phyloP scores from a whole-genome alignment of 176 grass and related monocot species.

The Themeda triandra region DNA sequence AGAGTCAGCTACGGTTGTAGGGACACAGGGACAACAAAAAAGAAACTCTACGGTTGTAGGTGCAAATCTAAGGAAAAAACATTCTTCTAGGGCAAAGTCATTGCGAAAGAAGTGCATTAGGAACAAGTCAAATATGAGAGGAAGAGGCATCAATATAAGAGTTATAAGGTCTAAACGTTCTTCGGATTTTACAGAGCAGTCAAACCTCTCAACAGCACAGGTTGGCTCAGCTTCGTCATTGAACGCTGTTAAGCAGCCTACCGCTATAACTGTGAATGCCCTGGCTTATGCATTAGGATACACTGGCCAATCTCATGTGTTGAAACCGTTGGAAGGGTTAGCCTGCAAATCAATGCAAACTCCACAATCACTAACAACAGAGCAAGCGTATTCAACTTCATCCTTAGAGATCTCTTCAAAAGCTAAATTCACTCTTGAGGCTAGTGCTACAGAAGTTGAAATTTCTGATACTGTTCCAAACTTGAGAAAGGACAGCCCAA shows the following conservation, averaged over 20 bases:
- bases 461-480: slow-evolving; percentile 3
- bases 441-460: background rate
- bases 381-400: background rate
- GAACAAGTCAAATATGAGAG: background rate
- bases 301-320: too few relatives aligned
- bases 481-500: slow-evolving; percentile 5
- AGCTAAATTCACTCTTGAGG: background rate
- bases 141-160: background rate
- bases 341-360: background rate
- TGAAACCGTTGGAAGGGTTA: too few relatives aligned
- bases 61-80: too few relatives aligned
- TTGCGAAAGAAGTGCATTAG: too few relatives aligned
- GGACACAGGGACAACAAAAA: too few relatives aligned
- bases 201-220: background rate
- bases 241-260: too few relatives aligned
- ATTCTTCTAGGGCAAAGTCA: too few relatives aligned
- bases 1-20: too few relatives aligned
- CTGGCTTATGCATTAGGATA: too few relatives aligned
- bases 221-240: too few relatives aligned
- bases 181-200: background rate
- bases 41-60: too few relatives aligned
- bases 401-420: background rate
- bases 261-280: too few relatives aligned
- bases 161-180: background rate
- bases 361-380: background rate